A percentile compares a stretch with the other conserved stretches of the same genome.
These are phyloP conservation scores for Phytophthora aleatoria DNA, from an alignment of 352 stramenopile genomes.

Conservation along the genomic window DNA sequence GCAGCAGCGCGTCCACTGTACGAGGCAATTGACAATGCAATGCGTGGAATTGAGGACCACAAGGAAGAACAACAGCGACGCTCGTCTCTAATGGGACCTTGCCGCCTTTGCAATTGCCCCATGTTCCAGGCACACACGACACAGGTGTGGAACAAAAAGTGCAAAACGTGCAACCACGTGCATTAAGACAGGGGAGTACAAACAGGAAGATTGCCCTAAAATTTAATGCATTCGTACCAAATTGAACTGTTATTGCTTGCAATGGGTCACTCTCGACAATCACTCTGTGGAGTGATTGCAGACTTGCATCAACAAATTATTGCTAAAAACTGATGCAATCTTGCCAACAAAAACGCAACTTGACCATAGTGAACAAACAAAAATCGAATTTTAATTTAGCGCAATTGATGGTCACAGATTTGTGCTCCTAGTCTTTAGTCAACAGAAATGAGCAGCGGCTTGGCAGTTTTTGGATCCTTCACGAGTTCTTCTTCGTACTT, in stretches of 20 bases:
- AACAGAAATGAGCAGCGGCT: constrained; percentile 43
- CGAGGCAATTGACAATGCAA: constrained; percentile 59
- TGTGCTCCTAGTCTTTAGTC: constrained; percentile 12
- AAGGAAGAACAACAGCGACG: constrained; percentile 46
- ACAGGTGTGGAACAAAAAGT: constrained; percentile 78
- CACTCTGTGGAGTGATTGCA: too few relatives aligned
- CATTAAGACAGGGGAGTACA: constrained; percentile 36
- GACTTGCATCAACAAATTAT: too few relatives aligned
- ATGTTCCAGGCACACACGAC: constrained; percentile 68
- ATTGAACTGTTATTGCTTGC: not conserved
- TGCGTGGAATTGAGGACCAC: constrained; percentile 53
- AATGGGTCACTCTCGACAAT: not conserved
- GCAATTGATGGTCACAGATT: not conserved
- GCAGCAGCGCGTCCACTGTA: constrained; percentile 57
- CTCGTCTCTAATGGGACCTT: constrained; percentile 56
- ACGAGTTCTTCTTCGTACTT: constrained; percentile 57
- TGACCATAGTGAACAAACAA: too few relatives aligned
- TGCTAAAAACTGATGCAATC: too few relatives aligned
- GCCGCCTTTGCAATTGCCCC: constrained; percentile 60
- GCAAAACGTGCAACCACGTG: constrained; percentile 67
- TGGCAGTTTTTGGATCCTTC: constrained; percentile 39
- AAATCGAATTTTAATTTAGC: not conserved
- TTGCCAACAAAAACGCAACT: too few relatives aligned
- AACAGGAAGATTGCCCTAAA: not conserved
- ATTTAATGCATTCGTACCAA: not conserved